These are phyloP conservation scores for Castanopsis chinensis DNA, from an alignment of 306 rosid genomes.

Conservation along the genomic window DNA sequence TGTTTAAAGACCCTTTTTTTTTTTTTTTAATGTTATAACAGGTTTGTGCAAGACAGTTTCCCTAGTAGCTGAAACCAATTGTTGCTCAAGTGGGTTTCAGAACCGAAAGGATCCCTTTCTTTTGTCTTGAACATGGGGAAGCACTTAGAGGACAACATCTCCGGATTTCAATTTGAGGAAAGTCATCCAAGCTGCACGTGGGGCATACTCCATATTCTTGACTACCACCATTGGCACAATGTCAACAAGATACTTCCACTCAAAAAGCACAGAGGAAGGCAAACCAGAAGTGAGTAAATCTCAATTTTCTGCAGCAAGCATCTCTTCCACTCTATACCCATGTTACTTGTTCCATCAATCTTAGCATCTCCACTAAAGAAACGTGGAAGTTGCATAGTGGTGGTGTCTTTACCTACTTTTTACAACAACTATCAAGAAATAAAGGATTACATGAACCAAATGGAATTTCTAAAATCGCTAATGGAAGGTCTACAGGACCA, in stretches of 20 bases:
- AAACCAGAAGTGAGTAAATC: conserved; percentile 42
- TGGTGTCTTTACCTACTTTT: conserved; percentile 8
- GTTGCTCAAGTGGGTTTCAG: conserved; percentile 20
- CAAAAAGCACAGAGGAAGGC: conserved; percentile 47
- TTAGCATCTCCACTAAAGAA: background rate
- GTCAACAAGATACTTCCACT: conserved; percentile 55
- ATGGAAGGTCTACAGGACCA: background rate
- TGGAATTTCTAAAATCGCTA: background rate
- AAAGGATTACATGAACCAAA: background rate
- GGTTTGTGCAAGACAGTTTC: conserved; percentile 35
- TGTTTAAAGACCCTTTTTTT: background rate
- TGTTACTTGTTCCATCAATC: background rate
- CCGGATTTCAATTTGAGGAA: conserved; percentile 35
- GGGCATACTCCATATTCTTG: conserved; percentile 58
- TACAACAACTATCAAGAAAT: background rate
- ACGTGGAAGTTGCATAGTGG: background rate
- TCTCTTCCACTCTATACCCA: background rate
- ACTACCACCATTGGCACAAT: conserved; percentile 63
- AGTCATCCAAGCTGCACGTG: conserved; percentile 67
- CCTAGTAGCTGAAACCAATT: conserved; percentile 29
- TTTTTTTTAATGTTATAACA: conserved; percentile 7
- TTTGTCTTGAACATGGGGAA: conserved; percentile 50
- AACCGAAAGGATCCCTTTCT: background rate
- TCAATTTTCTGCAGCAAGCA: background rate
- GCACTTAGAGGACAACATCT: conserved; percentile 38